Evolutionary conservation across 2,329 filamentous ascomycete genomes (phyloP).

Genomic region (Fusarium mundagurra): DNA sequence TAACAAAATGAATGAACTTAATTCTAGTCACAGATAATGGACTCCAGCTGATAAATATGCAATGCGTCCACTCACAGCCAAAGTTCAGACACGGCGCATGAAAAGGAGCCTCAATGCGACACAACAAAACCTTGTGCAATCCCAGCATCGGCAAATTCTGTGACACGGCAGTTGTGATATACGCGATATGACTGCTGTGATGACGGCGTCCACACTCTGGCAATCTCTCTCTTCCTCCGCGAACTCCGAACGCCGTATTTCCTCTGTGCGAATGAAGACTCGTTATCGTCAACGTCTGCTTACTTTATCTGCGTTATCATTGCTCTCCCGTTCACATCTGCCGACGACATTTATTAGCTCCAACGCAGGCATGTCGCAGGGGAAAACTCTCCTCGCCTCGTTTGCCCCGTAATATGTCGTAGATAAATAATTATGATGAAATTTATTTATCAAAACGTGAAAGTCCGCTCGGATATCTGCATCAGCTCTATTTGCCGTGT

Average conservation of each 20-base stretch:
- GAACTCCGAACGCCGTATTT: background rate
- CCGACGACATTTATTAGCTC: constrained; percentile 25
- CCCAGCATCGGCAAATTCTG: background rate
- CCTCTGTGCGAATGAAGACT: background rate
- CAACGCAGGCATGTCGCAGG: constrained; percentile 18
- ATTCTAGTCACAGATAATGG: background rate
- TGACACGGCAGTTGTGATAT: background rate
- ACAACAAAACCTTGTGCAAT: background rate
- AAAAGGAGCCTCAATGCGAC: background rate
- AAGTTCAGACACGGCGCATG: background rate
- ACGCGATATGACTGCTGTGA: background rate
- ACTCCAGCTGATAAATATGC: fast-evolving
- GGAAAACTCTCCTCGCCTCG: constrained; percentile 27
- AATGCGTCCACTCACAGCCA: background rate
- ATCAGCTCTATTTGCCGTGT: constrained; percentile 22
- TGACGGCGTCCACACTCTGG: background rate
- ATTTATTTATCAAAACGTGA: background rate
- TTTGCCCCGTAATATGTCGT: fast-evolving
- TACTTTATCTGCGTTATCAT: constrained; percentile 1
- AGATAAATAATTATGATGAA: background rate
- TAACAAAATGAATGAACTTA: background rate
- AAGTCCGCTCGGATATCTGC: background rate
- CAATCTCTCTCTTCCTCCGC: background rate
- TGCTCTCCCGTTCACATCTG: constrained; percentile 35
- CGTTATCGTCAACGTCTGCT: background rate